Percentiles rank a stretch among this genome's conserved stretches.
These are phyloP conservation scores for Globisporangium viniferum DNA, from an alignment of 352 stramenopile species.

Conservation along the genomic window DNA sequence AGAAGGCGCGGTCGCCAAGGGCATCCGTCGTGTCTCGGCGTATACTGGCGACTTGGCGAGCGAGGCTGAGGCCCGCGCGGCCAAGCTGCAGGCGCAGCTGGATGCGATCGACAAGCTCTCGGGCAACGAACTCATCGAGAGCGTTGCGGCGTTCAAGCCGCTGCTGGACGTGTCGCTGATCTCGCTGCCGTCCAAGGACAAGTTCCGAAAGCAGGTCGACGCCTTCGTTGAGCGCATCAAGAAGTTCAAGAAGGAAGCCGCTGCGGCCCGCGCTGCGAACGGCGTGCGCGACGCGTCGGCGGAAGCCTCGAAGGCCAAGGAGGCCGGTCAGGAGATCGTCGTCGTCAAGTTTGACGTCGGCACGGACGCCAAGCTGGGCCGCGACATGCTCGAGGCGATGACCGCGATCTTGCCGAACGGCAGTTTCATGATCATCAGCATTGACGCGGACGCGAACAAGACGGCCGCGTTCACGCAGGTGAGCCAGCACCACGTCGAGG, in stretches of 20 bases:
- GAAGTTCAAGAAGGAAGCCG: conserved; percentile 78
- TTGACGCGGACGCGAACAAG: conserved; percentile 91
- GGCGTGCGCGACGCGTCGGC: conserved; percentile 58
- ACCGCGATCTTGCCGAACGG: conserved; percentile 68
- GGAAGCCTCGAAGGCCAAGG: conserved; percentile 56
- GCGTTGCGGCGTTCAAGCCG: conserved; percentile 90
- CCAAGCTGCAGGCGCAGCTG: conserved; percentile 74
- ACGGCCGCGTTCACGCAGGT: conserved; percentile 91
- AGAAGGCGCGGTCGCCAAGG: conserved; percentile 96
- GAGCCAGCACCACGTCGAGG: conserved; percentile 75
- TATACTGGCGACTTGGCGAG: conserved; percentile 89
- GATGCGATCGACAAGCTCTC: conserved; percentile 73
- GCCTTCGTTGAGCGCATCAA: conserved; percentile 73
- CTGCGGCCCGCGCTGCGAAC: conserved; percentile 62
- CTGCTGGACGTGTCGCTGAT: conserved; percentile 88
- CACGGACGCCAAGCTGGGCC: conserved; percentile 93
- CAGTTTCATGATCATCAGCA: conserved; percentile 92
- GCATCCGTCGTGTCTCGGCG: conserved; percentile 95
- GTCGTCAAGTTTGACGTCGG: conserved; percentile 92
- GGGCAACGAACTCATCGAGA: conserved; percentile 76
- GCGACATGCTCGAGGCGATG: conserved; percentile 94
- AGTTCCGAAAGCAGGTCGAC: conserved; percentile 72
- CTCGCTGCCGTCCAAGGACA: conserved; percentile 89
- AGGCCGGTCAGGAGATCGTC: conserved; percentile 62
- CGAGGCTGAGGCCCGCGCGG: conserved; percentile 83